These are phyloP conservation scores for Trichocladium uniseriatum DNA, from an alignment of 495 filamentous ascomycete species.

Conservation along the genomic window DNA sequence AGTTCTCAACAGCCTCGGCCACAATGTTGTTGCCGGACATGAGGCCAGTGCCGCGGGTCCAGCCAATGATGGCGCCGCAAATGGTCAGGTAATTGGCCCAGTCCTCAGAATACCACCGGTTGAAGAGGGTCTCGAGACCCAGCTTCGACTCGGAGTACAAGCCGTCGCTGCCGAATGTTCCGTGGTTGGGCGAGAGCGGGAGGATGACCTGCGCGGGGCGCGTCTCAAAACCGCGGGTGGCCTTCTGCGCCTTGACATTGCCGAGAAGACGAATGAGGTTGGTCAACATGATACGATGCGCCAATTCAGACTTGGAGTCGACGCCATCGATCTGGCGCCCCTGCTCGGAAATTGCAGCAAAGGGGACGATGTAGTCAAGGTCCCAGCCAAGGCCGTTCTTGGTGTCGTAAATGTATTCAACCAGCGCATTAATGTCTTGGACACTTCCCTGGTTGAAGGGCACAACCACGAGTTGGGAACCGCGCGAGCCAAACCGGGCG, in stretches of 20 bases:
- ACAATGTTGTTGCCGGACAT: conserved; percentile 99
- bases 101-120: conserved; percentile 94
- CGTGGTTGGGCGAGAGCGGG: conserved; percentile 94
- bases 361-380: conserved; percentile 90
- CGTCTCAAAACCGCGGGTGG: conserved; percentile 77
- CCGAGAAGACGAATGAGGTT: conserved; percentile 89
- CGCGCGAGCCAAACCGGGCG: conserved; percentile 80
- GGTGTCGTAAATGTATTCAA: conserved; percentile 93
- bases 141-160: conserved; percentile 98
- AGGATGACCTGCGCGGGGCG: conserved; percentile 94
- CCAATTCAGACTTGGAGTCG: conserved; percentile 96
- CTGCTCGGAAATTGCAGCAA: conserved; percentile 95
- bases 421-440: conserved; percentile 87
- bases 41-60: conserved; percentile 95
- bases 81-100: conserved; percentile 98
- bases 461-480: conserved; percentile 93
- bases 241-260: conserved; percentile 82
- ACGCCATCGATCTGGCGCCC: conserved; percentile 96
- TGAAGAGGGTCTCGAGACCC: conserved; percentile 94
- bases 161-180: conserved; percentile 95
- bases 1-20: conserved; percentile 90
- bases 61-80: conserved; percentile 96
- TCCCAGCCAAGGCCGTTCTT: conserved; percentile 98
- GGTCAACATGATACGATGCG: conserved; percentile 98
- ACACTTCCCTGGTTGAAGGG: conserved; percentile 99